These are phyloP conservation scores for Vitis rupestris DNA, from an alignment of 164 flowering plant genomes.

Conservation along the genomic window DNA sequence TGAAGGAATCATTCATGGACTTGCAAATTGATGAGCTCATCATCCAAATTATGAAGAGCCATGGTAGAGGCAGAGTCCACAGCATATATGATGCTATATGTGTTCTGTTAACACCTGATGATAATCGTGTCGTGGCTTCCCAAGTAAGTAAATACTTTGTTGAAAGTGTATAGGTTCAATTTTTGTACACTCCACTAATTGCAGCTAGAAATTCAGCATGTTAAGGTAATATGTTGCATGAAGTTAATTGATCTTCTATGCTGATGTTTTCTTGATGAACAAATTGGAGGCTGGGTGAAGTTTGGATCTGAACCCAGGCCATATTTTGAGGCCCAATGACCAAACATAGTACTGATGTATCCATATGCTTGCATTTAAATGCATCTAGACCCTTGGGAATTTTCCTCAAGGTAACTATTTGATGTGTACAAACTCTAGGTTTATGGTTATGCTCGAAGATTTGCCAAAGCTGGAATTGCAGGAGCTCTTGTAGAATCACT, in stretches of 20 bases:
- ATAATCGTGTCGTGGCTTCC: slow-evolving; percentile 89
- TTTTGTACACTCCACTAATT: not conserved
- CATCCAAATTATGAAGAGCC: slow-evolving; percentile 37
- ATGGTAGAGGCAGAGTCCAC: slow-evolving; percentile 34
- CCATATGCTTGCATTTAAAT: not conserved
- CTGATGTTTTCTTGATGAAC: not conserved
- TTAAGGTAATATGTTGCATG: not conserved
- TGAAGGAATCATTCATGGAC: slow-evolving; percentile 83
- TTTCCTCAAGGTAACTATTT: not conserved
- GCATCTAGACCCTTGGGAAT: not conserved
- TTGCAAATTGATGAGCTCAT: slow-evolving; percentile 79
- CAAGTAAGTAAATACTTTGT: slow-evolving; percentile 56
- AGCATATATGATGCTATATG: slow-evolving; percentile 76
- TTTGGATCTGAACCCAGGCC: not conserved
- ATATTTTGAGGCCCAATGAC: not conserved
- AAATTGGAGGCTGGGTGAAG: not conserved
- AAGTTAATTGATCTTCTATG: not conserved
- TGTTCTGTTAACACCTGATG: slow-evolving; percentile 80
- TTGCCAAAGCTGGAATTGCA: slow-evolving; percentile 85
- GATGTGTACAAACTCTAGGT: slow-evolving; percentile 48
- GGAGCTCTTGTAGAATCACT: slow-evolving; percentile 72
- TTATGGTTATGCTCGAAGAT: slow-evolving; percentile 89
- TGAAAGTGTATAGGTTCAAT: not conserved
- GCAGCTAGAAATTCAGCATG: not conserved
- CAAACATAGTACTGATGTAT: not conserved